Conservation (phyloP, 768 basidiomycete genomes). For the Thelephora ganbajun region DNA sequence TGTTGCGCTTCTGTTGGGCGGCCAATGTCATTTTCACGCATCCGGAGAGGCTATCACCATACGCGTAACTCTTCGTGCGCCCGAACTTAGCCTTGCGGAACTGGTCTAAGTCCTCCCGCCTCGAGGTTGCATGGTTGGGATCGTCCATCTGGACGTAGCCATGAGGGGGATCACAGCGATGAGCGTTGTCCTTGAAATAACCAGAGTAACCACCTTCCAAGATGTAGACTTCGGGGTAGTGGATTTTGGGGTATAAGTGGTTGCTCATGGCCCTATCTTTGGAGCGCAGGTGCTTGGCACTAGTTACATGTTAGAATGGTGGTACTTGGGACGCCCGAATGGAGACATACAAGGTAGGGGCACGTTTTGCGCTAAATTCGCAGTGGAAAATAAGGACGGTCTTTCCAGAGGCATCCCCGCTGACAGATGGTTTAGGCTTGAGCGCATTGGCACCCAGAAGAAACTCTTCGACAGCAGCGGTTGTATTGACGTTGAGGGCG, state of each 20-base stretch:
- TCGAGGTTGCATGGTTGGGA: conserved; percentile 65
- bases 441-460: conserved; percentile 44
- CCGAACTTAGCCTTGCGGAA: conserved; percentile 84
- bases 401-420: conserved; percentile 62
- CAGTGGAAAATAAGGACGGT: conserved; percentile 93
- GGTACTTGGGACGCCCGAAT: not conserved
- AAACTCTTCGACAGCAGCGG: conserved; percentile 64
- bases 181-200: conserved; percentile 58
- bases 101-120: conserved; percentile 79
- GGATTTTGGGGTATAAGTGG: conserved; percentile 79
- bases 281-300: conserved; percentile 87
- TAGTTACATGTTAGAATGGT: conserved; percentile 17
- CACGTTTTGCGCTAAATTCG: conserved; percentile 91
- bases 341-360: conserved; percentile 78
- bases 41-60: conserved; percentile 45
- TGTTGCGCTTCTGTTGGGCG: conserved; percentile 47
- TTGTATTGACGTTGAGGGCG: conserved; percentile 84
- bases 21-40: conserved; percentile 22
- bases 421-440: conserved; percentile 55
- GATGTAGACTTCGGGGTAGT: conserved; percentile 94
- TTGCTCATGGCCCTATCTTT: conserved; percentile 84
- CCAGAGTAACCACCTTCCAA: conserved; percentile 92
- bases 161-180: conserved; percentile 56
- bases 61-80: conserved; percentile 84
- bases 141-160: conserved; percentile 95